Evolutionary conservation across 352 stramenopile genomes (phyloP).

Genomic region (Globisporangium mamillatum): DNA sequence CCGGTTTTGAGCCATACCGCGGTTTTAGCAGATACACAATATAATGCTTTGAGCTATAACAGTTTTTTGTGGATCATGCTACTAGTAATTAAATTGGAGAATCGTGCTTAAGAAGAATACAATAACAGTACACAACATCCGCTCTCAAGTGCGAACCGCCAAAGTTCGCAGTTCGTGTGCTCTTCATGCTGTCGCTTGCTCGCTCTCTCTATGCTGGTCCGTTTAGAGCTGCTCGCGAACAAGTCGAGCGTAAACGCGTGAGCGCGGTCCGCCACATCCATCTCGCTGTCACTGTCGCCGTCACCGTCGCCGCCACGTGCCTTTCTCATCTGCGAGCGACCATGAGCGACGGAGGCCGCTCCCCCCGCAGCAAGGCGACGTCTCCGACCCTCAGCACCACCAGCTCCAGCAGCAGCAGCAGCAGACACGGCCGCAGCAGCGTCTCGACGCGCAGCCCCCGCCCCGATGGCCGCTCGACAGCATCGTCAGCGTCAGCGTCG

Average conservation of each 20-base stretch:
- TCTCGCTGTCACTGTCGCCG: not conserved
- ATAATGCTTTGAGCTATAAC: too few species aligned
- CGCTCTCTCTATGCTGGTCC: too few species aligned
- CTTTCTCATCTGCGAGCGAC: constrained; percentile 2
- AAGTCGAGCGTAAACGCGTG: not conserved
- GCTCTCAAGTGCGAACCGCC: not conserved
- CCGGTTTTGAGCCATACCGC: too few species aligned
- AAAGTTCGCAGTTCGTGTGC: not conserved
- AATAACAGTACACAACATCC: not conserved
- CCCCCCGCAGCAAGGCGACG: constrained; percentile 9
- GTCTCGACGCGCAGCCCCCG: not conserved
- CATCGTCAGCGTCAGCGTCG: constrained; percentile 10
- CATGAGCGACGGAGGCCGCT: constrained; percentile 20
- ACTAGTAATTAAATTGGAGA: too few species aligned
- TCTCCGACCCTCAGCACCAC: not conserved
- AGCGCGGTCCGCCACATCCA: not conserved
- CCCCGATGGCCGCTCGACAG: not conserved
- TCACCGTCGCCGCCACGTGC: not conserved
- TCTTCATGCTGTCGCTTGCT: too few species aligned
- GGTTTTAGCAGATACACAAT: too few species aligned
- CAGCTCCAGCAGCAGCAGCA: not conserved
- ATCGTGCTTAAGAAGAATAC: too few species aligned
- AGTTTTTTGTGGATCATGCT: too few species aligned
- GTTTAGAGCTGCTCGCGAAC: too few species aligned
- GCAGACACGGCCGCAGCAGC: not conserved